Evolutionary conservation across 768 basidiomycete species (phyloP), one percentile per base, ranked within the genome.

Genomic region (Collybia nuda): DNA sequence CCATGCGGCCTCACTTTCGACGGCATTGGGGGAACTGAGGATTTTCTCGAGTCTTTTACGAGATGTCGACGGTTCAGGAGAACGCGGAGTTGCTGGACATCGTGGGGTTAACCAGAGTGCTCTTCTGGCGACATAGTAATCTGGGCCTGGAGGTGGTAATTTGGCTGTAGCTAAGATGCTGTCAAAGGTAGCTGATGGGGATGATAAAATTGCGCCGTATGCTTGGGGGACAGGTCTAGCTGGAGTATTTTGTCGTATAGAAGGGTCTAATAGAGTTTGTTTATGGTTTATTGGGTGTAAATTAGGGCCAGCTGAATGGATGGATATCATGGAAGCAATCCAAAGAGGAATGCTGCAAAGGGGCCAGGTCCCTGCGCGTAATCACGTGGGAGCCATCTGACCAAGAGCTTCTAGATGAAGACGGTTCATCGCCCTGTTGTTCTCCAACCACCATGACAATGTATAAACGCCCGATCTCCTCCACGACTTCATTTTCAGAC

Each of bases 401-500:
- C 21, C 44, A 26, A 28, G 40, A 35, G 48, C 24, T 37, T 42
- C 43, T 24, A 14, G 43, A 24, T 44, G 44, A 42, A 43, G 40
- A n/a, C n/a, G 44, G 53, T 51, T 56, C 53, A 19, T 17, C 24
- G 35, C 53, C 38, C 47, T 53, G 49, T 51, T 59, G 55, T 61
- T 56, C 59, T 54, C 52, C 62, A 59, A 66, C 69, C 59, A 69
- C 65, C 58, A 69, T 65, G 66, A 67, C 72, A 63, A 67, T 67
- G 58, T 78, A 79, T 67, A 76, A 73, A 61, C 69, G 86, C 73
- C 60, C 79, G 69, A 75, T 81, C n/a, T 85, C 86, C 56, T 90
- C 88, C 4, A 81, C 77, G 7, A 88, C 85, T n/a, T 90, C 89
- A 15, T 75, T 90, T 55, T 90, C 88, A 28, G 88, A 88, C 68